phyloP scores from a whole-genome alignment of 1,139 yeast genomes.

The Hanseniaspora uvarum region DNA sequence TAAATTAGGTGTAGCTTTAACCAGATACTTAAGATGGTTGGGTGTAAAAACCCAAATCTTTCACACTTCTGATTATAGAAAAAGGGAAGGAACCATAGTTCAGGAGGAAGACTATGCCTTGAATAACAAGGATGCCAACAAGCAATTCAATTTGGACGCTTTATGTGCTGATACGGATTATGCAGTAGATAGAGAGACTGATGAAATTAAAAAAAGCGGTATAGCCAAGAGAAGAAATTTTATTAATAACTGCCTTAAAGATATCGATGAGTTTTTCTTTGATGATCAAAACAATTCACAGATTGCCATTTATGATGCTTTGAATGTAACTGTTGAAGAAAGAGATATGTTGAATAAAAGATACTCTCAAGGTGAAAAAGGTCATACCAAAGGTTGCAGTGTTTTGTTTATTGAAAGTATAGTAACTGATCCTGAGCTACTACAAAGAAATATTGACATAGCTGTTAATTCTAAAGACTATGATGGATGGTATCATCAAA shows the following conservation, averaged over 20 bases:
- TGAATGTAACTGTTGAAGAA: constrained; percentile 67
- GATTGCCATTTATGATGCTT: constrained; percentile 92
- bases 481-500: constrained; percentile 53
- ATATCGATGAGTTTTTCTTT: constrained; percentile 55
- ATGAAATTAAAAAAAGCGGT: constrained; percentile 47
- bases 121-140: not conserved
- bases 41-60: constrained; percentile 89
- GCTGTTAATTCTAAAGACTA: constrained; percentile 88
- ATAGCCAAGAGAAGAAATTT: constrained; percentile 48
- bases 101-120: constrained; percentile 35
- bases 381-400: constrained; percentile 31
- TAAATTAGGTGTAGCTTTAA: constrained; percentile 78
- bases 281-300: constrained; percentile 63
- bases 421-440: constrained; percentile 61
- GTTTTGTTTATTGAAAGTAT: constrained; percentile 80
- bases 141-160: constrained; percentile 1
- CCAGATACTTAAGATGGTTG: constrained; percentile 85
- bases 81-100: constrained; percentile 31
- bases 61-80: constrained; percentile 85
- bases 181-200: constrained; percentile 40
- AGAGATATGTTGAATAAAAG: constrained; percentile 48
- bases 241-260: constrained; percentile 55
- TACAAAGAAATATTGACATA: constrained; percentile 70
- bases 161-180: constrained; percentile 37
- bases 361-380: constrained; percentile 41